These are phyloP conservation scores for Didymella glomerata DNA, from an alignment of 2,329 filamentous ascomycete species.

Conservation along the genomic window DNA sequence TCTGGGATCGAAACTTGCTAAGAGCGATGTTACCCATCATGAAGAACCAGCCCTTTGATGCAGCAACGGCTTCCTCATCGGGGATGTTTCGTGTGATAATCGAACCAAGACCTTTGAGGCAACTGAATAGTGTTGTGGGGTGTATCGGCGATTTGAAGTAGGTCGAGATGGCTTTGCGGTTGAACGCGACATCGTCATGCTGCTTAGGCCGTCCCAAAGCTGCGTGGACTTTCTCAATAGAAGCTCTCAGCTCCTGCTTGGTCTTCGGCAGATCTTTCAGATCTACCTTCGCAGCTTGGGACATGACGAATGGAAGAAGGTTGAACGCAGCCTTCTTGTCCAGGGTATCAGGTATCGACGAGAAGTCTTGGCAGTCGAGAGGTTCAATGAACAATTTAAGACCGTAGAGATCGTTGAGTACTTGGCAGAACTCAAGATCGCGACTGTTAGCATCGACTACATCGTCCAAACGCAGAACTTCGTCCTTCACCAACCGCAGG, in stretches of 20 bases:
- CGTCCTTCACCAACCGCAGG: constrained; percentile 85
- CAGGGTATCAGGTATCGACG: constrained; percentile 76
- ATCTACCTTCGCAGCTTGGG: constrained; percentile 81
- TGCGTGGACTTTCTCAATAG: constrained; percentile 92
- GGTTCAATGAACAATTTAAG: constrained; percentile 49
- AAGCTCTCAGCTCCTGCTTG: constrained; percentile 87
- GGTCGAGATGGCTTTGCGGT: constrained; percentile 81
- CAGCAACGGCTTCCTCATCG: constrained; percentile 72
- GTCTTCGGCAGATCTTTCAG: constrained; percentile 93
- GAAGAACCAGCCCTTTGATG: constrained; percentile 90
- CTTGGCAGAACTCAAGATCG: constrained; percentile 82
- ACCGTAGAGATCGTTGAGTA: constrained; percentile 56
- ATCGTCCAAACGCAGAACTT: constrained; percentile 78
- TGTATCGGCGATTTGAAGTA: constrained; percentile 86
- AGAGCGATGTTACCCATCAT: constrained; percentile 87
- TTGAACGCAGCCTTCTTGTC: constrained; percentile 82
- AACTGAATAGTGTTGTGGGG: constrained; percentile 78
- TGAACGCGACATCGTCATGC: constrained; percentile 83
- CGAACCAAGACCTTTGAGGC: constrained; percentile 77
- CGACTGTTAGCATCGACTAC: constrained; percentile 72
- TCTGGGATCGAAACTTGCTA: constrained; percentile 82
- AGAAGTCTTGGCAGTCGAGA: constrained; percentile 67
- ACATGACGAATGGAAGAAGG: constrained; percentile 83
- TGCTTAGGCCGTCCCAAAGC: constrained; percentile 80
- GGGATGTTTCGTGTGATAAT: constrained; percentile 58